These are phyloP conservation scores for Solanum tarijense DNA, from an alignment of 257 asterid genomes.

Conservation along the genomic window DNA sequence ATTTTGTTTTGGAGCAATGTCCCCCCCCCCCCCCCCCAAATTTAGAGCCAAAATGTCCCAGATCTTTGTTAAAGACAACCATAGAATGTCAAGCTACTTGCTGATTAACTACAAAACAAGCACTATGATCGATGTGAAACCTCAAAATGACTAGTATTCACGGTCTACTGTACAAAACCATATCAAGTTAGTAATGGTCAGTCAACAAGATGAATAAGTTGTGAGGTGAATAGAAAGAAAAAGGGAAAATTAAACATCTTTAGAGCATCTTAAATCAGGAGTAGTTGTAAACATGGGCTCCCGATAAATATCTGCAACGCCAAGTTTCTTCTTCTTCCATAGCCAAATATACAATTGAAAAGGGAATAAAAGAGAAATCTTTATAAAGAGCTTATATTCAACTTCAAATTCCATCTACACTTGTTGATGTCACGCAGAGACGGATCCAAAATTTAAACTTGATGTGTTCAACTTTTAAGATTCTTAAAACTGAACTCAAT, in stretches of 20 bases:
- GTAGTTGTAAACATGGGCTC: not conserved
- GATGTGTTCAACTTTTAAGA: not conserved
- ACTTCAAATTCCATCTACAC: not conserved
- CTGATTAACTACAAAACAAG: not conserved
- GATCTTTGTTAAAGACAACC: not conserved
- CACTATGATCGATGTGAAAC: not conserved
- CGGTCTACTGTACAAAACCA: not conserved
- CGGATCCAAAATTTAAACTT: not conserved
- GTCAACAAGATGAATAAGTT: not conserved
- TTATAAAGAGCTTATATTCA: not conserved
- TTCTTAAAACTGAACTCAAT: not conserved
- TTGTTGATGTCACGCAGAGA: not conserved
- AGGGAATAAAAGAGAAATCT: not conserved
- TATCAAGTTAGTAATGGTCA: not conserved
- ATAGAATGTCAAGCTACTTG: not conserved
- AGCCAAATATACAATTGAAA: not conserved
- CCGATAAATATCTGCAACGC: not conserved
- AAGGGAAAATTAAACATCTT: not conserved
- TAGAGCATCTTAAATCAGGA: not conserved
- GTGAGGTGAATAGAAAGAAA: not conserved
- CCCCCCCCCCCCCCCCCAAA: not conserved
- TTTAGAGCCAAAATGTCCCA: not conserved
- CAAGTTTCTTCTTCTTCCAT: not conserved
- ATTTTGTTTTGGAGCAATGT: not conserved
- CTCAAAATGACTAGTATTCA: not conserved